A percentile compares a stretch with the other conserved stretches of the same genome.
Evolutionary conservation across 352 stramenopile genomes (phyloP).

Genomic region (Lagenidium sp.): DNA sequence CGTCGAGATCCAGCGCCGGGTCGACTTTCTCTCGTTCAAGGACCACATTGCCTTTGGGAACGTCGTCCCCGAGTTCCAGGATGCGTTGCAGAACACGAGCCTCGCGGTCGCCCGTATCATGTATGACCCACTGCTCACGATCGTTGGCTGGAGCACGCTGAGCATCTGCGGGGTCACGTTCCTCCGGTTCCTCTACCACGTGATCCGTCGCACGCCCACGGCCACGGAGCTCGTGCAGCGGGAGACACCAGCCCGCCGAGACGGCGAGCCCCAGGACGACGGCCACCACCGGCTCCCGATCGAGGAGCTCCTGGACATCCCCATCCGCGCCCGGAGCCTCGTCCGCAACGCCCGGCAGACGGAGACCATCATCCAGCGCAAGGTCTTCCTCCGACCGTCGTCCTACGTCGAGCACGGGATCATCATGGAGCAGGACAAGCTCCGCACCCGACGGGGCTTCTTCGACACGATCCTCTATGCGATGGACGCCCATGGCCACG

Average conservation of each 20-base stretch:
- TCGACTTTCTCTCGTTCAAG: slow-evolving; percentile 13
- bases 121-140: slow-evolving; percentile 11
- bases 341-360: slow-evolving; percentile 6
- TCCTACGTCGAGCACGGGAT: slow-evolving; percentile 13
- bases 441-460: slow-evolving; percentile 10
- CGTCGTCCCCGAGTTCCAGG: slow-evolving; percentile 5
- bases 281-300: slow-evolving; percentile 11
- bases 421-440: slow-evolving; percentile 6
- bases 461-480: no score
- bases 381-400: slow-evolving; percentile 5
- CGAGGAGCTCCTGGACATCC: slow-evolving; percentile 10
- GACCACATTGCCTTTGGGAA: slow-evolving; percentile 22
- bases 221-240: background rate
- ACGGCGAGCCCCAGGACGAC: background rate
- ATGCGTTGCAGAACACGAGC: slow-evolving; percentile 8
- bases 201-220: no score
- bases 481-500: no score
- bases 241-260: background rate
- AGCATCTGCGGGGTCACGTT: slow-evolving; percentile 2
- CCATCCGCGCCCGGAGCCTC: slow-evolving; percentile 14
- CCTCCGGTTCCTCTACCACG: slow-evolving; percentile 7
- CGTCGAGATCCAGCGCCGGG: slow-evolving; percentile 9
- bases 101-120: slow-evolving; percentile 19
- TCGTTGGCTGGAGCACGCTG: slow-evolving; percentile 11
- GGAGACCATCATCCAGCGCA: slow-evolving; percentile 7